Percentiles rank a stretch among this genome's conserved stretches.
Evolutionary conservation across 2,329 filamentous ascomycete species (phyloP).

Genomic region (Penicillium sp.): DNA sequence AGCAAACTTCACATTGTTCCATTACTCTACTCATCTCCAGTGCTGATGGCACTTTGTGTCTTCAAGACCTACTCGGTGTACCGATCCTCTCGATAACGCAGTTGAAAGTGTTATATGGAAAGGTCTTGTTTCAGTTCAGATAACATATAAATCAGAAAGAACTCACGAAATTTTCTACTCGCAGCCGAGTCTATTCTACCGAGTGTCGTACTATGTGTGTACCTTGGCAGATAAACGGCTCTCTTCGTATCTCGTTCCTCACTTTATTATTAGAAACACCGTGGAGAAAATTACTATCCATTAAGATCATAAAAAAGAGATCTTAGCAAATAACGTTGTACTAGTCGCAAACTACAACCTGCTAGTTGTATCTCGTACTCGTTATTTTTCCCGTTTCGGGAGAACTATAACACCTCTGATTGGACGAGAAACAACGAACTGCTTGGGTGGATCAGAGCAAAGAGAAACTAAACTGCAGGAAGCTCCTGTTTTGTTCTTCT

Average conservation of each 20-base stretch:
- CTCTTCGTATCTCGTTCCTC: slow-evolving; percentile 2
- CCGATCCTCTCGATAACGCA: slow-evolving; percentile 22
- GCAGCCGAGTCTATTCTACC: background rate
- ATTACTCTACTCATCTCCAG: slow-evolving; percentile 1
- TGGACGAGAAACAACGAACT: background rate
- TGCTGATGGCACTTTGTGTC: slow-evolving; percentile 10
- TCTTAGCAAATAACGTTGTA: background rate
- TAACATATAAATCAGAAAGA: no score
- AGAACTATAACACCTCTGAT: background rate
- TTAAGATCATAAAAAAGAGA: background rate
- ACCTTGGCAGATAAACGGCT: background rate
- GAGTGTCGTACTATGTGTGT: no score
- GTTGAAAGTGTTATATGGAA: background rate
- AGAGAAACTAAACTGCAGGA: background rate
- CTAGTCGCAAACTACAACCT: background rate
- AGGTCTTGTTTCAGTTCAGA: no score
- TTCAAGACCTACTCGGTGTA: slow-evolving; percentile 18
- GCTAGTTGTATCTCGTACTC: slow-evolving; percentile 4
- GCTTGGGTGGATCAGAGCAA: background rate
- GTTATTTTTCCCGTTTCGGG: background rate
- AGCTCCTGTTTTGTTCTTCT: background rate
- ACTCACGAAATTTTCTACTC: background rate
- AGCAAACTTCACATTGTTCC: background rate
- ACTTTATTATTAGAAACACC: background rate
- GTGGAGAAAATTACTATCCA: background rate